Evolutionary conservation across 352 stramenopile genomes (phyloP).

Genomic region (Globisporangium apiculatum): DNA sequence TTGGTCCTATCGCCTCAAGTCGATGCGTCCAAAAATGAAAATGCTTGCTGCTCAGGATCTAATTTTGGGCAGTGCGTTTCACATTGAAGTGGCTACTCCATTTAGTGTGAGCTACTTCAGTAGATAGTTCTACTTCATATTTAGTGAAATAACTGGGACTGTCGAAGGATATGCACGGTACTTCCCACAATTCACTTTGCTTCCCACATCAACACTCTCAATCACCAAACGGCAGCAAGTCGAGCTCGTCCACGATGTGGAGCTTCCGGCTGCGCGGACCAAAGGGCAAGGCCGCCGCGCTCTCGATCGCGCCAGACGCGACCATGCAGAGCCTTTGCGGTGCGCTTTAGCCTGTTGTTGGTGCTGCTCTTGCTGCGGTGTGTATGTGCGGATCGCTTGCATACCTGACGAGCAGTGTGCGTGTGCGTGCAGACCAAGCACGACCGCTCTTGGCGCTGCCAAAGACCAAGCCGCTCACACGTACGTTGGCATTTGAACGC

Average conservation of each 20-base stretch:
- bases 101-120: too few relatives aligned
- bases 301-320: conserved; percentile 35
- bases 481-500: conserved; percentile 23
- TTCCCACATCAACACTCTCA: too few relatives aligned
- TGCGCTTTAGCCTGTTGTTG: conserved; percentile 11
- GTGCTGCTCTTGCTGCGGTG: conserved; percentile 1
- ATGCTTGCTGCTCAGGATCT: not conserved
- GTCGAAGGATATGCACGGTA: not conserved
- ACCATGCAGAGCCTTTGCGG: conserved; percentile 39
- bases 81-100: too few relatives aligned
- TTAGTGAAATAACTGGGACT: not conserved
- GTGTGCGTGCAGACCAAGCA: conserved; percentile 26
- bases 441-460: conserved; percentile 35
- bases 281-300: conserved; percentile 42
- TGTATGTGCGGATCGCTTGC: not conserved
- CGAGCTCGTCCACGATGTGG: conserved; percentile 29
- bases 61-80: too few relatives aligned
- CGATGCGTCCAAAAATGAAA: not conserved
- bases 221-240: too few relatives aligned
- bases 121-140: too few relatives aligned
- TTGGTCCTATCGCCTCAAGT: too few relatives aligned
- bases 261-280: conserved; percentile 57
- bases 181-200: not conserved
- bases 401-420: conserved; percentile 1
- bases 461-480: conserved; percentile 29